Evolutionary conservation across 2,329 filamentous ascomycete species (phyloP), one percentile per base, ranked within the genome.

Genomic region (Colletotrichum gigasporum): DNA sequence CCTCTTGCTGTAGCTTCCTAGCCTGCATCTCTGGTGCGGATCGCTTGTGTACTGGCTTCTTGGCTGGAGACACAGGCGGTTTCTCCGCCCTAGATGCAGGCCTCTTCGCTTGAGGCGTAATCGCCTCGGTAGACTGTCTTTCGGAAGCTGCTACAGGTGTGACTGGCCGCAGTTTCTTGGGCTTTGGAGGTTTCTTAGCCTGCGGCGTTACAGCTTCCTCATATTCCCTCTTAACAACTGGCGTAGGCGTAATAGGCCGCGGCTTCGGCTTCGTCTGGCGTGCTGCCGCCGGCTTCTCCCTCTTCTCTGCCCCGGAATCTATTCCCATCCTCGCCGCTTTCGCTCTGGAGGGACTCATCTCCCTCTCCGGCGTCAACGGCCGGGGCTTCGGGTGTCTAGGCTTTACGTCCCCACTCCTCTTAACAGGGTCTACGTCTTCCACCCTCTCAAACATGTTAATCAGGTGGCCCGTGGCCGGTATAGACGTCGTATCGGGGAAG

Each of bases 401-500:
- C 52, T 41, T 52, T 39, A 50, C 10, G 34, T 44, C 55, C n/a
- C 65, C 44, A 9, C 51, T 67, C 57, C 71, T 79, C 71, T 79
- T 80, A 5, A 74, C 70, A 3, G 76, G 75, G 44, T 78, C 75
- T n/a, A 68, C 69, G 14, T 67, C 52, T 12, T 37, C 62, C 5
- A 22, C 68, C 34, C 47, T 30, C 75, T 94, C 91, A 68, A 93
- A 93, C 78, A 92, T 83, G 37, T 85, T 85, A 56, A 93, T 89
- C 18, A 93, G 79, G 4, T 88, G 85, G 3, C 82, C 87, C 0
- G 90, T 90, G 0, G 90, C 83, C 22, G 85, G 79, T 51, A 91
- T 89, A 5, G 87, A 80, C 1, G 81, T 83, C 9, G 85, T 85
- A 71, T 91, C 87, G 11, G 82, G 78, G 14, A 77, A 67, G 34